These are phyloP conservation scores for Heterobasidion irregulare DNA, from an alignment of 1,284 basidiomycete genomes.

Conservation along the genomic window DNA sequence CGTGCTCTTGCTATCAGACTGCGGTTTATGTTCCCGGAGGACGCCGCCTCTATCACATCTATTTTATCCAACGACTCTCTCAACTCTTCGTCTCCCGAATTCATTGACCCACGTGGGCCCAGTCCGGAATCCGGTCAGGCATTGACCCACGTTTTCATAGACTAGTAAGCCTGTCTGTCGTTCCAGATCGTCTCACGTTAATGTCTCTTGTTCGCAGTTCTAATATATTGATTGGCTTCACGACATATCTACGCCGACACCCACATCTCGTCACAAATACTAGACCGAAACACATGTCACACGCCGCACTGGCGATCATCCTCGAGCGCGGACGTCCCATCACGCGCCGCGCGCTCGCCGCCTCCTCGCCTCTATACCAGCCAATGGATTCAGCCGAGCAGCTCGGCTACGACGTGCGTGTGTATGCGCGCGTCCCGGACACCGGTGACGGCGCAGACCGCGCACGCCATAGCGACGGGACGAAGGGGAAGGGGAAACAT, in stretches of 20 bases:
- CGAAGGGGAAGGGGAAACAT: constrained; percentile 11
- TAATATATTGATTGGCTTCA: constrained; percentile 75
- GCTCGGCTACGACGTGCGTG: constrained; percentile 73
- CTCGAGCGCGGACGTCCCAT: constrained; percentile 67
- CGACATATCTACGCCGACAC: constrained; percentile 53
- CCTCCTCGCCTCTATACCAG: constrained; percentile 77
- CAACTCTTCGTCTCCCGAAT: constrained; percentile 24
- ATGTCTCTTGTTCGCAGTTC: constrained; percentile 38
- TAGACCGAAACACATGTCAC: constrained; percentile 45
- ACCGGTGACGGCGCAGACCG: constrained; percentile 52
- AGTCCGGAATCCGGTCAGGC: constrained; percentile 41
- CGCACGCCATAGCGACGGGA: constrained; percentile 20
- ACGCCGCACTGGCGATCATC: constrained; percentile 61
- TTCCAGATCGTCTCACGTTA: not conserved
- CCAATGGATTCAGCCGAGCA: constrained; percentile 68
- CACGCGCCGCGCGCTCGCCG: constrained; percentile 64
- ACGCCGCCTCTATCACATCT: constrained; percentile 21
- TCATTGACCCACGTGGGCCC: constrained; percentile 46
- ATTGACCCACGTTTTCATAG: constrained; percentile 77
- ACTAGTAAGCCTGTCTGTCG: constrained; percentile 47
- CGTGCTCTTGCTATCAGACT: constrained; percentile 48
- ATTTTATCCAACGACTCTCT: constrained; percentile 35
- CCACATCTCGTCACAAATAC: constrained; percentile 24
- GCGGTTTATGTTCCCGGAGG: constrained; percentile 47
- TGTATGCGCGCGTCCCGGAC: constrained; percentile 75